Evolutionary conservation across 2,329 filamentous ascomycete species (phyloP).

Genomic region (Nothophaeocryptopus gaeumannii): DNA sequence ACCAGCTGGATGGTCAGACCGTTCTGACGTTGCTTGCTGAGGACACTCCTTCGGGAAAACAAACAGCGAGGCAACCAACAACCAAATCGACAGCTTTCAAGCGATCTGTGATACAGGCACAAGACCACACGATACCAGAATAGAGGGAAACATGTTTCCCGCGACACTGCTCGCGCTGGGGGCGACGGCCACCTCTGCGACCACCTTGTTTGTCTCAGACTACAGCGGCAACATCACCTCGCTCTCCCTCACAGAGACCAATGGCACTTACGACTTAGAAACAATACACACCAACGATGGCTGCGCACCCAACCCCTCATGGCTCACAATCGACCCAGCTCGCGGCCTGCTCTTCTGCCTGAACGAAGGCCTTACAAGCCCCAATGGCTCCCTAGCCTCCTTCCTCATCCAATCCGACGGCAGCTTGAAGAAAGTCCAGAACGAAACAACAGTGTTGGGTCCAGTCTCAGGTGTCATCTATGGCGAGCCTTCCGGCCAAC

Average conservation of each 20-base stretch:
- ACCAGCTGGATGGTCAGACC: not conserved
- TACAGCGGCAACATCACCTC: conserved; percentile 47
- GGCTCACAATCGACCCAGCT: conserved; percentile 56
- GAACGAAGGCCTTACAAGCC: conserved; percentile 53
- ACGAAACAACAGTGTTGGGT: conserved; percentile 36
- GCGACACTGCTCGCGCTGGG: conserved; percentile 19
- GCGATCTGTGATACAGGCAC: not conserved
- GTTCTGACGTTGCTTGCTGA: not conserved
- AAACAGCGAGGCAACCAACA: conserved; percentile 1
- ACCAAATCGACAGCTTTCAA: not conserved
- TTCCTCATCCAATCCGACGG: conserved; percentile 41
- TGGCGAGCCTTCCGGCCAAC: conserved; percentile 35
- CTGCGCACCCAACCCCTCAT: conserved; percentile 58
- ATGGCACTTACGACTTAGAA: conserved; percentile 41
- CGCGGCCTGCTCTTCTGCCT: conserved; percentile 57
- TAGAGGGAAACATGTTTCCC: conserved; percentile 10
- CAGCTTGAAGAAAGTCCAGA: conserved; percentile 36
- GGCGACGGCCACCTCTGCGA: conserved; percentile 25
- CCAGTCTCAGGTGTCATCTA: conserved; percentile 44
- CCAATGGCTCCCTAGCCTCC: conserved; percentile 51
- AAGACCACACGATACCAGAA: no score
- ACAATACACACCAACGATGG: conserved; percentile 44
- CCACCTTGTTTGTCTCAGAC: conserved; percentile 44
- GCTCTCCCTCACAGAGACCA: conserved; percentile 35
- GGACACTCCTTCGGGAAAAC: not conserved